Conservation (phyloP, 163 green algal species). For the Volvox carteri region DNA sequence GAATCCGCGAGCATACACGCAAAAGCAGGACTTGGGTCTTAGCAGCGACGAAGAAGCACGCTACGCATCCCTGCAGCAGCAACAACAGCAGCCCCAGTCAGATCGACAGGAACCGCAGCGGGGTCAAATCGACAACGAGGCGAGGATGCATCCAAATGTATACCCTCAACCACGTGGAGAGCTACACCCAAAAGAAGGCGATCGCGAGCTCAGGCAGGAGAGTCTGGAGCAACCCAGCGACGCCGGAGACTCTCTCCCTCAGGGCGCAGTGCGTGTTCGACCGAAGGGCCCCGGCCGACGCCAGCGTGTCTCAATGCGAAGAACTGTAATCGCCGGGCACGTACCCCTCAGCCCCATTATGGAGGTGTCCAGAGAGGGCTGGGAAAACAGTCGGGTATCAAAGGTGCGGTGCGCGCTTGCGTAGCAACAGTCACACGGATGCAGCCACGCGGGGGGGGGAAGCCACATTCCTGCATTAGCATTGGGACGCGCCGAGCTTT, state of each 20-base stretch:
- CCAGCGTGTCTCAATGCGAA: neutral
- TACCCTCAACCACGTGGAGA: too few relatives aligned
- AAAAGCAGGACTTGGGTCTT: neutral
- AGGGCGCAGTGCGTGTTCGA: neutral
- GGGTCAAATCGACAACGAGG: neutral
- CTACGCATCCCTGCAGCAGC: neutral
- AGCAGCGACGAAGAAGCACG: neutral
- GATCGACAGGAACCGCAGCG: neutral
- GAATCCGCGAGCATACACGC: neutral
- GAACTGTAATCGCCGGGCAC: neutral
- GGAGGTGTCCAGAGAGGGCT: conserved; percentile 27
- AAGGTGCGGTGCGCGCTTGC: neutral
- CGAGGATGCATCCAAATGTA: neutral
- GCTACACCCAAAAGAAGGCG: neutral
- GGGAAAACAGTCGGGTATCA: neutral
- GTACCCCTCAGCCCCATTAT: conserved; percentile 22
- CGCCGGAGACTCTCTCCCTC: neutral
- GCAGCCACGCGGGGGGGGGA: neutral
- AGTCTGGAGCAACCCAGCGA: neutral
- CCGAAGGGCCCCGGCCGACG: neutral
- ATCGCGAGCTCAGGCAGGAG: neutral
- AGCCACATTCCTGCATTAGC: too few relatives aligned
- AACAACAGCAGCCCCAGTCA: neutral
- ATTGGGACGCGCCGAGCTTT: too few relatives aligned
- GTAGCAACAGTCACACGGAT: neutral